These are phyloP conservation scores for Calocera cornea DNA, from an alignment of 768 basidiomycete genomes.

Conservation along the genomic window DNA sequence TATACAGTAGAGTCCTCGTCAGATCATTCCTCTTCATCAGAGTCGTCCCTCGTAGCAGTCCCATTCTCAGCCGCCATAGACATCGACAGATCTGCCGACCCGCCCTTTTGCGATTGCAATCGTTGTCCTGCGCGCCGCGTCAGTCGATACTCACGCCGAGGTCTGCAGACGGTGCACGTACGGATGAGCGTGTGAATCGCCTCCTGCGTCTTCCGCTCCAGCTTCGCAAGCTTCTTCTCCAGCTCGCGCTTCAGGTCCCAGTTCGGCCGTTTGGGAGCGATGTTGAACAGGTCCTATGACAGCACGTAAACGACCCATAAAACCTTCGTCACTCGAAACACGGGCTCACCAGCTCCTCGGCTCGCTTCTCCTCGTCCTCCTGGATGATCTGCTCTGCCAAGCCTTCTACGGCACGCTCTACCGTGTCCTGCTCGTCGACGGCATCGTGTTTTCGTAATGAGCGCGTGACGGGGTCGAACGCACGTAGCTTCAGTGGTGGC, in stretches of 20 bases:
- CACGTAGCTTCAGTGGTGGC: conserved; percentile 34
- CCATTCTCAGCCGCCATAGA: conserved; percentile 21
- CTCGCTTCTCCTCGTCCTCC: conserved; percentile 73
- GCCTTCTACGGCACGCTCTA: conserved; percentile 74
- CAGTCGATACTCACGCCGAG: neutral
- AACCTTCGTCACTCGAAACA: no score
- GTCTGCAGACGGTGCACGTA: conserved; percentile 31
- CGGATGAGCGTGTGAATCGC: conserved; percentile 86
- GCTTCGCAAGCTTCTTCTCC: conserved; percentile 72
- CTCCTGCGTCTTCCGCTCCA: conserved; percentile 87
- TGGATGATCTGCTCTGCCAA: conserved; percentile 71
- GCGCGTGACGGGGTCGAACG: conserved; percentile 82
- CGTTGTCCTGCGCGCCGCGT: conserved; percentile 18
- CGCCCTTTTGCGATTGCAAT: conserved; percentile 17
- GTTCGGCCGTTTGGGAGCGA: conserved; percentile 91
- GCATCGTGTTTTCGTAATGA: conserved; percentile 53
- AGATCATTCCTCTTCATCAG: conserved; percentile 12
- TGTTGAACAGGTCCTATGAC: conserved; percentile 83
- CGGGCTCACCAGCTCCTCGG: conserved; percentile 68
- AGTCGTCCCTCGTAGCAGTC: conserved; percentile 11
- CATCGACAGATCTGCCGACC: conserved; percentile 5
- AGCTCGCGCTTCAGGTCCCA: conserved; percentile 94
- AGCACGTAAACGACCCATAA: neutral
- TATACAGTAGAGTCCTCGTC: conserved; percentile 7
- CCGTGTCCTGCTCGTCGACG: conserved; percentile 56